A percentile compares a stretch with the other conserved stretches of the same genome.
phyloP scores from a whole-genome alignment of 495 filamentous ascomycete genomes.

The Talaromyces proteolyticus region DNA sequence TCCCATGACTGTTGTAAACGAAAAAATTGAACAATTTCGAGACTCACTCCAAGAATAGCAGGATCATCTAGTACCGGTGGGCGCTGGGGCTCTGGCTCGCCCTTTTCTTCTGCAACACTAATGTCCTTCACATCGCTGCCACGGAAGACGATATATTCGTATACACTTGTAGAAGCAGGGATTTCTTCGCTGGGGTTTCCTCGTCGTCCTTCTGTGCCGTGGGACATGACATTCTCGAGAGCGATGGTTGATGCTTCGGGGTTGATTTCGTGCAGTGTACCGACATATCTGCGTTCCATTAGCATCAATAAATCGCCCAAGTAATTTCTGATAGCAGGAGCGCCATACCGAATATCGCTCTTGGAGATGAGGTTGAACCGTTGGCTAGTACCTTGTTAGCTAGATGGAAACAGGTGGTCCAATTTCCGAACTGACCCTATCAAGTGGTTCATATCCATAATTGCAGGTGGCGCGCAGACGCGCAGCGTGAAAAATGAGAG shows the following conservation, averaged over 20 bases:
- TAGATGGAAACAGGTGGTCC: constrained; percentile 32
- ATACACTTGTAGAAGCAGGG: constrained; percentile 72
- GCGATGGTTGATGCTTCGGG: constrained; percentile 94
- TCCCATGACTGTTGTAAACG: constrained; percentile 47
- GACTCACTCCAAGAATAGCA: constrained; percentile 93
- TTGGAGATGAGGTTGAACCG: constrained; percentile 76
- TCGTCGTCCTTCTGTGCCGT: constrained; percentile 86
- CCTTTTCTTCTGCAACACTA: constrained; percentile 78
- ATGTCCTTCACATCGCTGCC: constrained; percentile 99
- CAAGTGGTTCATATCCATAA: constrained; percentile 50
- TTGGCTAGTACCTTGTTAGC: constrained; percentile 44
- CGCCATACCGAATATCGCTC: constrained; percentile 85
- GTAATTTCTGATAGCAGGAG: not conserved
- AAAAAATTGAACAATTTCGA: constrained; percentile 1
- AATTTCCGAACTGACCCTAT: constrained; percentile 41
- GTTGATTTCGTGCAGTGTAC: constrained; percentile 95
- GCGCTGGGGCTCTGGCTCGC: constrained; percentile 56
- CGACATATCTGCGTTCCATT: constrained; percentile 68
- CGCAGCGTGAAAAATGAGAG: constrained; percentile 18
- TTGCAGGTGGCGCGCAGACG: constrained; percentile 33
- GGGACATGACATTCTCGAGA: constrained; percentile 88
- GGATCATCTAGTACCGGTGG: constrained; percentile 88
- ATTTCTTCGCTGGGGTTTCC: constrained; percentile 74
- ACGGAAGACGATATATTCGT: constrained; percentile 98
- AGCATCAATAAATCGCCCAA: not conserved